Percentiles rank a stretch among this genome's conserved stretches.
Evolutionary conservation across 2,329 filamentous ascomycete genomes (phyloP).

Genomic region (Penicillium brevicompactum): DNA sequence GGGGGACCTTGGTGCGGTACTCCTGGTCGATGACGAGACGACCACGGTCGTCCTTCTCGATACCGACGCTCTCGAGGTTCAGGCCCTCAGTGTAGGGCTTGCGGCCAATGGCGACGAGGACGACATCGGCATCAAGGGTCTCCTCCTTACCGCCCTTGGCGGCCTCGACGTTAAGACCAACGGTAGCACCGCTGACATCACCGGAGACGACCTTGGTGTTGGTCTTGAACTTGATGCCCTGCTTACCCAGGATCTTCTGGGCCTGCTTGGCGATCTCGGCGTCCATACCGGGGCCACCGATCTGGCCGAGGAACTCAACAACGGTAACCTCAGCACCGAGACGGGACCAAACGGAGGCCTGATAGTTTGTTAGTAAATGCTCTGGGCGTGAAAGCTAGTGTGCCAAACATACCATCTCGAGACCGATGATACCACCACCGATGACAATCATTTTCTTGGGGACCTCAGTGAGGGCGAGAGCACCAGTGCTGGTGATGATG

Average conservation of each 20-base stretch:
- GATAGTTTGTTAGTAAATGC: conserved; percentile 8
- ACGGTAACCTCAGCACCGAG: conserved; percentile 94
- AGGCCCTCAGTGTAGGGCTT: conserved; percentile 91
- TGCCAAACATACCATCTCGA: conserved; percentile 77
- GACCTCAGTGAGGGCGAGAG: conserved; percentile 83
- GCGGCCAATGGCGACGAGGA: conserved; percentile 94
- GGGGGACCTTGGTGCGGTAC: conserved; percentile 95
- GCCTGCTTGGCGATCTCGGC: conserved; percentile 84
- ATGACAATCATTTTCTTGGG: conserved; percentile 97
- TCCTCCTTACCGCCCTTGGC: conserved; percentile 96
- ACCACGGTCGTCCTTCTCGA: conserved; percentile 76
- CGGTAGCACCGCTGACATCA: conserved; percentile 73
- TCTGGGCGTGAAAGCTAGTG: background rate
- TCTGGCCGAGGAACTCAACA: conserved; percentile 93
- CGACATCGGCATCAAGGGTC: conserved; percentile 88
- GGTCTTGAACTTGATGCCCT: conserved; percentile 97
- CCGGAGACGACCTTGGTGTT: conserved; percentile 92
- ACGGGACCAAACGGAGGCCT: conserved; percentile 91
- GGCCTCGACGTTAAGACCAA: conserved; percentile 84
- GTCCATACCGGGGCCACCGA: conserved; percentile 98
- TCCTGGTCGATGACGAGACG: conserved; percentile 97
- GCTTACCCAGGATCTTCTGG: conserved; percentile 92
- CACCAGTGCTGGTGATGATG: conserved; percentile 94
- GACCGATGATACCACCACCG: conserved; percentile 95
- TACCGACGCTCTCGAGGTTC: conserved; percentile 87